Base-by-base conservation (phyloP, 2,329 filamentous ascomycete species). In the Sporothrix brasiliensis region DNA sequence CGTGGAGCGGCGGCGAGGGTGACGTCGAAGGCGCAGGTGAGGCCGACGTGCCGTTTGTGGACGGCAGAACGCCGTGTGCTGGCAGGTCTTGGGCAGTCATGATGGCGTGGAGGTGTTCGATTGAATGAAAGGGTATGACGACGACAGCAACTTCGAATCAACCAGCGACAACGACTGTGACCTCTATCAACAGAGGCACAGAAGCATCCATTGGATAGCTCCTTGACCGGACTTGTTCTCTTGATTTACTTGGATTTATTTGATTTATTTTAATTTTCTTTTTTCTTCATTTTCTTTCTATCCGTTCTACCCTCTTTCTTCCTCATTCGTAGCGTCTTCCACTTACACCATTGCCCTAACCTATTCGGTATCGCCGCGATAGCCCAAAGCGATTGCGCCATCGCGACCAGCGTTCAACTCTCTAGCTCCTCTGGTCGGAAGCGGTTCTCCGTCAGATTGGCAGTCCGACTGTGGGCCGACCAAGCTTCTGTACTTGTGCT, bases 381-480 rank as follows among this genome's bases (percentile, higher is more conserved):
- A 39, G 39, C 54, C n/a, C 30, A 60, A 21, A 19, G 30, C 56
- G 30, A 60, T 60, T 60, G 56, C 56, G 56, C 56, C 56, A 60
- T 60, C 30, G 30, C 30, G 30, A 41, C 30, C 19, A 60, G 19
- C 56, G 27, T 5, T 30, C 27, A 30, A 30, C 24, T 30, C 30
- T 54, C 52, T 54, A 34, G 34, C 34, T 34, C 34, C 34, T 7
- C 5, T 19, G 27, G 14, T 10, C 34, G 56, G 56, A 39, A 41
- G 6, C 19, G 39, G 30, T 19, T 19, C 30, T 60, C 30, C 56
- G 19, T n/a, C 56, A 30, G 30, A 3, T 21, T 41, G 54, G 30
- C 30, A 39, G 54, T 60, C 56, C 56, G 56, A 60, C 5, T 34
- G 50, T 24, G 50, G 50, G n/a, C 34, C 44, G 14, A 6, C 34